Base-by-base conservation (phyloP, 2,329 filamentous ascomycete species). In the Grosmannia clavigera region DNA sequence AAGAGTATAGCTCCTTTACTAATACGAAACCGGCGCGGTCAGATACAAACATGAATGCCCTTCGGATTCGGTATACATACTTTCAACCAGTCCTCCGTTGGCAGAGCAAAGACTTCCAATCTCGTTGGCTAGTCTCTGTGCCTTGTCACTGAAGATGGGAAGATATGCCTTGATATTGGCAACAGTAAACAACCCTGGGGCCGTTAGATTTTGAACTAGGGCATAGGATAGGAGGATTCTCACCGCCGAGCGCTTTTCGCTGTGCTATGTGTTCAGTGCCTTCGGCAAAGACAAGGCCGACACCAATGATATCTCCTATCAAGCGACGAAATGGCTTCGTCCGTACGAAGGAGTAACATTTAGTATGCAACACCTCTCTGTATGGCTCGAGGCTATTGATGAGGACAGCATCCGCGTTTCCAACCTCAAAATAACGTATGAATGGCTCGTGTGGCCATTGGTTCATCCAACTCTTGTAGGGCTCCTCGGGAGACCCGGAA, bases 281-380 rank as follows among this genome's bases (percentile, higher is more conserved):
- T 58, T 75, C 74, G 1, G 69, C 64, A 55, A 75, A 72, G 5
- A 75, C 61, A 1, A 76, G 62, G 0, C 73, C 74, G 0, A 63
- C 63, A 1, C 74, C 73, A 0, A 68, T 64, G 46, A 75, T 71
- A 59, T 74, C 71, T 7, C 67, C 68, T 12, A 72, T 68, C 19
- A 74, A 61, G 3, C 69, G 67, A 1, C 63, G 63, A 46, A 72
- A 72, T 56, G 70, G 67, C 0, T 62, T 64, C 0, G 74, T 71
- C 60, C 75, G 75, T 25, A 67, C 64, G 59, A 75, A 74, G 3
- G 68, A 65, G 52, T 76, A 75, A 33, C 66, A 70, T n/a, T 74
- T 66, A 4, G 70, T 72, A 59, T 73, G 69, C n/a, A 75, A 62
- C 1, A 76, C 67, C 29, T 72, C 71, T 53, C 70, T 71, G 60